These are phyloP conservation scores for Hypoxylon perforatum DNA, from an alignment of 495 filamentous ascomycete genomes.

Conservation along the genomic window DNA sequence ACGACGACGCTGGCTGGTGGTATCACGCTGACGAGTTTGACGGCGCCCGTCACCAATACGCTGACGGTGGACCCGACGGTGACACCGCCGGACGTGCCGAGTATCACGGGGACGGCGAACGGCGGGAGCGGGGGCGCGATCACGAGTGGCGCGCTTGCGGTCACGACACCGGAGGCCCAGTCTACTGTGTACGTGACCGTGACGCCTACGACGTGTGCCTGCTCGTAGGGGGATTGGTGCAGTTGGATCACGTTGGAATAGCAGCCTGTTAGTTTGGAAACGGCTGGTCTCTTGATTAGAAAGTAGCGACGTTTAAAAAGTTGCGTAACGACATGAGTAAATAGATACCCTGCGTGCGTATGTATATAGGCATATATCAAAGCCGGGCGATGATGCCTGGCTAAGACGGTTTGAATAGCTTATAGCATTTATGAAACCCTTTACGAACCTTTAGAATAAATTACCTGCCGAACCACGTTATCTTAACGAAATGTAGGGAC, in stretches of 20 bases:
- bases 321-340: background rate
- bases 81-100: conserved; percentile 14
- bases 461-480: too few species aligned
- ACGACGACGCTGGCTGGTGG: background rate
- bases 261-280: background rate
- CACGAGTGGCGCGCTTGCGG: background rate
- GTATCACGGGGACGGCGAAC: conserved; percentile 16
- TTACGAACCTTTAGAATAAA: too few species aligned
- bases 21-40: conserved; percentile 22
- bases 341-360: conserved; percentile 4
- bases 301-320: background rate
- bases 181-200: conserved; percentile 8
- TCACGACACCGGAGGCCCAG: background rate
- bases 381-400: background rate
- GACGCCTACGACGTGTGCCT: background rate
- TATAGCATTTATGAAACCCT: background rate
- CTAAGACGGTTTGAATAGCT: background rate
- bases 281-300: too few species aligned
- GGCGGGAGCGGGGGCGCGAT: background rate
- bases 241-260: background rate
- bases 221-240: background rate
- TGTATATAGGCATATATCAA: background rate
- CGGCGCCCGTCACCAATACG: conserved; percentile 14
- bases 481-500: too few species aligned
- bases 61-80: conserved; percentile 26